These are phyloP conservation scores for Verbena officinalis DNA, from an alignment of 257 asterid species.

Conservation along the genomic window DNA sequence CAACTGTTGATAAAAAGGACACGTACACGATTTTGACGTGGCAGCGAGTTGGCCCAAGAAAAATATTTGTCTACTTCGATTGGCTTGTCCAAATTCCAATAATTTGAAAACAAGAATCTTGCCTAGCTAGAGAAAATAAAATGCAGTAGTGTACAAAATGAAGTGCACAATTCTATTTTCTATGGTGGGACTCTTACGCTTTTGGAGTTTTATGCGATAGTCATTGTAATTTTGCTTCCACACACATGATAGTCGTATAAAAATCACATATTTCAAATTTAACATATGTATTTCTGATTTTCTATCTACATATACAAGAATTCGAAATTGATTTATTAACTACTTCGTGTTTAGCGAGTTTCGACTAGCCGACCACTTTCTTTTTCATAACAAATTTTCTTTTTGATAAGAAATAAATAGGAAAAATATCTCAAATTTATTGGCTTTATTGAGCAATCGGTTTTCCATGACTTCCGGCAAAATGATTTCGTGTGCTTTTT, in stretches of 20 bases:
- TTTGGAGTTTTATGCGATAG: not conserved
- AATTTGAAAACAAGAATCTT: not conserved
- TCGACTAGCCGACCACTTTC: not conserved
- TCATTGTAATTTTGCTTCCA: not conserved
- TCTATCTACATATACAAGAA: not conserved
- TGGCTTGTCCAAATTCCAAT: not conserved
- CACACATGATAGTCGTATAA: not conserved
- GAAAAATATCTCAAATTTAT: too few relatives aligned
- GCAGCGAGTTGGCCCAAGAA: constrained; percentile 19
- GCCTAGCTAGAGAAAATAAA: not conserved
- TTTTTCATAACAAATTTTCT: too few relatives aligned
- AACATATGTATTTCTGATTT: too few relatives aligned
- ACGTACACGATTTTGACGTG: constrained; percentile 21
- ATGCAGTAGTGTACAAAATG: not conserved
- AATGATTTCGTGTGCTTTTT: too few relatives aligned
- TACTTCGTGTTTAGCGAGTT: not conserved
- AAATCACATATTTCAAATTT: not conserved
- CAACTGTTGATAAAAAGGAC: not conserved
- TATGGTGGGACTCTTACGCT: not conserved
- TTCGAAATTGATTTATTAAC: not conserved
- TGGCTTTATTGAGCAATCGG: too few relatives aligned
- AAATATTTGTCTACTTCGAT: not conserved
- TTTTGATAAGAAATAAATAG: too few relatives aligned
- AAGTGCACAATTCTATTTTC: not conserved
- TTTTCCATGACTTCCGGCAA: too few relatives aligned